Percentiles rank a stretch among this genome's conserved stretches.
phyloP scores from a whole-genome alignment of 192 early-diverging fungal species.

The Coemansia sp. region DNA sequence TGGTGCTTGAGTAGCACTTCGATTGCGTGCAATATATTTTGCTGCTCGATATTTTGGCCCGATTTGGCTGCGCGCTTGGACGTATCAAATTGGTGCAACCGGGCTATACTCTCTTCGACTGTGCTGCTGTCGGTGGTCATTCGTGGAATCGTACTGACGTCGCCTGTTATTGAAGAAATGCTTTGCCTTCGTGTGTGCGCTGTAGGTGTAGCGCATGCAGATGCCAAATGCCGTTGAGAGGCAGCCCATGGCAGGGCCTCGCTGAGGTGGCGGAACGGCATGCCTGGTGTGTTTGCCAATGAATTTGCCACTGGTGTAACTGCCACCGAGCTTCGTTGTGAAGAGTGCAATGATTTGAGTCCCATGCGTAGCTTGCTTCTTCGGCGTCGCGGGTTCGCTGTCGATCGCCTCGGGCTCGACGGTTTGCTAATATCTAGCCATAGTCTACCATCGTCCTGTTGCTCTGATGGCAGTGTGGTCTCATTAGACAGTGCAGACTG shows the following conservation, averaged over 20 bases:
- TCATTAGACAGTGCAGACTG: not conserved
- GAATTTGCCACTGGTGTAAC: slow-evolving; percentile 5
- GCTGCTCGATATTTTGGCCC: slow-evolving; percentile 14
- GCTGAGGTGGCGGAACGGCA: slow-evolving; percentile 47
- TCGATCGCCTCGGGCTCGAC: not conserved
- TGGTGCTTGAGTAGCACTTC: slow-evolving; percentile 66
- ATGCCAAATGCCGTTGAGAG: slow-evolving; percentile 36
- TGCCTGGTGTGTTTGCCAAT: slow-evolving; percentile 22
- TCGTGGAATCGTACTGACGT: slow-evolving; percentile 37
- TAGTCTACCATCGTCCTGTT: not conserved
- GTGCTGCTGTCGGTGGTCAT: slow-evolving; percentile 13
- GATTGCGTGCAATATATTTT: slow-evolving; percentile 52
- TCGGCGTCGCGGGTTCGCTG: slow-evolving; percentile 3
- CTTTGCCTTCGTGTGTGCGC: slow-evolving; percentile 34
- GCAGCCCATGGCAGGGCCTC: slow-evolving; percentile 42
- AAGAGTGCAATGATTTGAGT: slow-evolving; percentile 5
- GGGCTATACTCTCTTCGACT: slow-evolving; percentile 3
- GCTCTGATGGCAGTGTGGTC: not conserved
- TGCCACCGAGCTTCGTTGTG: not conserved
- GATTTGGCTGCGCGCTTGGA: not conserved
- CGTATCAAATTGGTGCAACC: not conserved
- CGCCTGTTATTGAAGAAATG: slow-evolving; percentile 28
- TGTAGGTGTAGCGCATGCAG: slow-evolving; percentile 24
- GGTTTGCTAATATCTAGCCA: not conserved
- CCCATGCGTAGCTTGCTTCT: slow-evolving; percentile 5